These are phyloP conservation scores for Lactarius sp. DNA, from an alignment of 768 basidiomycete species.

Conservation along the genomic window DNA sequence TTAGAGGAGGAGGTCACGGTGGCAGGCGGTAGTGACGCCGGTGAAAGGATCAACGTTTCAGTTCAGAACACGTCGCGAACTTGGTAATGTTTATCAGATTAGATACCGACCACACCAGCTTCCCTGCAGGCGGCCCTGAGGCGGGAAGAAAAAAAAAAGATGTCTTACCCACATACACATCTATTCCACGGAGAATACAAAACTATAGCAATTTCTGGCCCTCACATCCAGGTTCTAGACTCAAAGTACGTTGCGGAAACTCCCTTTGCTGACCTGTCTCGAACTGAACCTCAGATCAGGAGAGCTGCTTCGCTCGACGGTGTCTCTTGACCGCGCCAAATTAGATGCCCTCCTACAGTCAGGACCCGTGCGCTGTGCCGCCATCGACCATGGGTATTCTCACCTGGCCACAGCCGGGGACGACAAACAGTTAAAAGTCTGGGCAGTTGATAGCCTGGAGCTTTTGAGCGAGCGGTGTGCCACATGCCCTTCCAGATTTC, in stretches of 20 bases:
- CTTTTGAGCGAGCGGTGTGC: constrained; percentile 60
- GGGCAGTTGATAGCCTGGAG: constrained; percentile 53
- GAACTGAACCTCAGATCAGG: constrained; percentile 44
- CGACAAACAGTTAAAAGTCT: constrained; percentile 78
- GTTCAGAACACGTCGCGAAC: background rate
- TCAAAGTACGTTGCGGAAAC: constrained; percentile 40
- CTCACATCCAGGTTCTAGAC: constrained; percentile 58
- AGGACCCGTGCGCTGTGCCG: constrained; percentile 57
- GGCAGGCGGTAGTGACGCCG: background rate
- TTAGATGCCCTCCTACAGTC: constrained; percentile 38
- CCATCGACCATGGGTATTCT: constrained; percentile 39
- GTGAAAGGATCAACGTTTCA: background rate
- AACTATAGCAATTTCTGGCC: constrained; percentile 50
- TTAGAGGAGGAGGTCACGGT: too few relatives aligned
- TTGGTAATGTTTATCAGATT: constrained; percentile 10
- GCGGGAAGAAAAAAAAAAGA: background rate
- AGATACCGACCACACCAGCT: background rate
- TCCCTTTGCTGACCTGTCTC: constrained; percentile 13
- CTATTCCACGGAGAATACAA: constrained; percentile 38
- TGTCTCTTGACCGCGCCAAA: constrained; percentile 32
- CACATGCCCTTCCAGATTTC: background rate
- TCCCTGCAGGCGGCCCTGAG: too few relatives aligned
- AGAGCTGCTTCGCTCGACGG: constrained; percentile 43
- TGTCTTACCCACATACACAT: constrained; percentile 44
- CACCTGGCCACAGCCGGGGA: constrained; percentile 66